phyloP scores from a whole-genome alignment of 768 basidiomycete genomes.

The Paxillus ammoniavirescens region DNA sequence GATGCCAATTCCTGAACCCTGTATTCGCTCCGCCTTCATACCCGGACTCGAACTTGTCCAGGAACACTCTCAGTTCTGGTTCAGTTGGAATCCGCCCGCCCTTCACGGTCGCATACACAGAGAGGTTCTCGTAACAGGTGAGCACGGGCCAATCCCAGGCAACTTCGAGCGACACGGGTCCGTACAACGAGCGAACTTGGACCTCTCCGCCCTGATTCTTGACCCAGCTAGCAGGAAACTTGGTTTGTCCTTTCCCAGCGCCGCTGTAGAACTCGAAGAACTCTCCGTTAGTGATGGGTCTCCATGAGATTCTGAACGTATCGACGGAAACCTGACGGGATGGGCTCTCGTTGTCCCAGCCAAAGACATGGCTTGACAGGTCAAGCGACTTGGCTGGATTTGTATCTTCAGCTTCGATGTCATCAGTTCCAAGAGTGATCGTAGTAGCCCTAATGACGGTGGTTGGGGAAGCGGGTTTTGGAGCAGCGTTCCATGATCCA shows the following conservation, averaged over 20 bases:
- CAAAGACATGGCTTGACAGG: conserved; percentile 65
- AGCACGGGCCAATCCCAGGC: conserved; percentile 87
- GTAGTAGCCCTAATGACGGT: conserved; percentile 58
- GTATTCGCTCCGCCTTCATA: conserved; percentile 78
- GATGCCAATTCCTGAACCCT: conserved; percentile 94
- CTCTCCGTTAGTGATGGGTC: conserved; percentile 87
- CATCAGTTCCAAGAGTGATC: conserved; percentile 78
- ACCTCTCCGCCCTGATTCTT: conserved; percentile 10
- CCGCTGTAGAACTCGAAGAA: conserved; percentile 66
- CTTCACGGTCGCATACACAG: conserved; percentile 76
- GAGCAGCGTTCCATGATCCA: conserved; percentile 44
- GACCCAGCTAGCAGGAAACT: conserved; percentile 28
- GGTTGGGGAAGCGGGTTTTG: conserved; percentile 41
- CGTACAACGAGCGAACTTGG: conserved; percentile 84
- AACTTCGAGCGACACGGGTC: conserved; percentile 72
- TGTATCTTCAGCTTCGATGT: conserved; percentile 69
- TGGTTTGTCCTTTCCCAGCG: conserved; percentile 41
- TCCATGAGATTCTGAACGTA: conserved; percentile 75
- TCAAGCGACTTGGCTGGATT: conserved; percentile 32
- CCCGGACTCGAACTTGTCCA: conserved; percentile 68
- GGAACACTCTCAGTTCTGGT: conserved; percentile 78
- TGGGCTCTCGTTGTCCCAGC: conserved; percentile 95
- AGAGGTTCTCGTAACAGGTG: conserved; percentile 74
- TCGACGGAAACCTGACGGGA: conserved; percentile 55
- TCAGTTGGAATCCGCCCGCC: conserved; percentile 96